Base-by-base conservation (phyloP, 768 basidiomycete genomes). In the Phanerodontia chrysosporium region DNA sequence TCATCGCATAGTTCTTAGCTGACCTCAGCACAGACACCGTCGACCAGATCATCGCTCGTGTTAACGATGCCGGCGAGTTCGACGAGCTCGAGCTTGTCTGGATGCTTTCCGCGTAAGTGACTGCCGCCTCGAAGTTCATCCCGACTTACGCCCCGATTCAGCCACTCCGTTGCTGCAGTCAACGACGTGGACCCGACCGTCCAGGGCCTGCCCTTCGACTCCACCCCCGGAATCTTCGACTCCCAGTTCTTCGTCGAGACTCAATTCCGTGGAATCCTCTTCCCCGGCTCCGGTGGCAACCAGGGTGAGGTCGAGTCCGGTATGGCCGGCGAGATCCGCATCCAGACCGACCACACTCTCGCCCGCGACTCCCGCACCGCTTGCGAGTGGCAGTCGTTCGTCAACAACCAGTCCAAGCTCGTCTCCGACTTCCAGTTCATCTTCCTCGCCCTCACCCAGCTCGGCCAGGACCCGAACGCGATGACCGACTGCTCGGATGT, bases 381-480 rank as follows among this genome's bases (percentile, higher is more conserved):
- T 18, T 81, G 80, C 70, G 66, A 66, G 49, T 81, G 80, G 79
- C 80, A 81, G 67, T 72, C 72, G 0, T 72, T 76, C 58, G 75
- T 73, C 27, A 62, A 57, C 59, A 51, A 68, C 58, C 66, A 67
- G 55, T 29, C 51, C 1, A 64, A 65, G 55, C 62, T 68, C 45
- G 42, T 45, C 30, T n/a, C 29, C 49, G 21, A 36, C 49, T 63
- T 63, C 59, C 46, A 60, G 49, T 55, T 39, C 54, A 57, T 60
- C 55, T 56, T 49, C 52, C 30, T 21, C 22, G 63, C 55, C 21
- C 66, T 72, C 55, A 54, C 69, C 28, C 53, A 64, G 18, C 62
- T 65, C 53, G 62, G 62, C 25, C 51, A 53, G 21, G 45, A 63
- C 55, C 48, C 58, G 48, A 25, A 35, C 45, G 29, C 10, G 10